These are phyloP conservation scores for Haplographium delicatum DNA, from an alignment of 495 filamentous ascomycete genomes.

Conservation along the genomic window DNA sequence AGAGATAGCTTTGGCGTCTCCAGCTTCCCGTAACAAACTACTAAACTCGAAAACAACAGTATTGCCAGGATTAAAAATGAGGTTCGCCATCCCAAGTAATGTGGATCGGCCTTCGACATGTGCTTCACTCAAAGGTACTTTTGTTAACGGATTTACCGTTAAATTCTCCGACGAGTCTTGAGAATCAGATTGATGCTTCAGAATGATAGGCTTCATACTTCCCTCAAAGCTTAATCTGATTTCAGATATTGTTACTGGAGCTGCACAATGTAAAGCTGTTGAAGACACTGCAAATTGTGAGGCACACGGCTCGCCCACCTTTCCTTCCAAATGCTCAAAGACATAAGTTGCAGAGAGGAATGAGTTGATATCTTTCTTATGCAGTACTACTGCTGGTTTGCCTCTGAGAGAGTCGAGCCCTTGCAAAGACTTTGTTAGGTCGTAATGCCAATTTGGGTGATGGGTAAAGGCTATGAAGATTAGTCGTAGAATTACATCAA, in stretches of 20 bases:
- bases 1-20: slow-evolving; percentile 60
- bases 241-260: slow-evolving; percentile 58
- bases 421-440: slow-evolving; percentile 66
- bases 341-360: slow-evolving; percentile 67
- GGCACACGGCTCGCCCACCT: slow-evolving; percentile 72
- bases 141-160: slow-evolving; percentile 10
- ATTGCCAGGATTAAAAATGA: slow-evolving; percentile 64
- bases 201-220: slow-evolving; percentile 53
- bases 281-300: slow-evolving; percentile 74
- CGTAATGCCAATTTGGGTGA: slow-evolving; percentile 60
- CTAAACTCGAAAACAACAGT: slow-evolving; percentile 67
- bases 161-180: not conserved
- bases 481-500: not conserved
- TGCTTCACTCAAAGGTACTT: slow-evolving; percentile 25
- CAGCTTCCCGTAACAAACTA: slow-evolving; percentile 73
- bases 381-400: slow-evolving; percentile 61
- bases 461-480: slow-evolving; percentile 48
- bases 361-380: slow-evolving; percentile 62
- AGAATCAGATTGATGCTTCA: slow-evolving; percentile 30
- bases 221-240: slow-evolving; percentile 66
- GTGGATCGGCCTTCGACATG: slow-evolving; percentile 1
- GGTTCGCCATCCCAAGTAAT: slow-evolving; percentile 54
- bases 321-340: slow-evolving; percentile 69
- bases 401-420: slow-evolving; percentile 42
- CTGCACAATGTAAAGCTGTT: slow-evolving; percentile 54